Base-by-base conservation (phyloP, 148 eudicot species). In the Amaranthus hypochondriacus region DNA sequence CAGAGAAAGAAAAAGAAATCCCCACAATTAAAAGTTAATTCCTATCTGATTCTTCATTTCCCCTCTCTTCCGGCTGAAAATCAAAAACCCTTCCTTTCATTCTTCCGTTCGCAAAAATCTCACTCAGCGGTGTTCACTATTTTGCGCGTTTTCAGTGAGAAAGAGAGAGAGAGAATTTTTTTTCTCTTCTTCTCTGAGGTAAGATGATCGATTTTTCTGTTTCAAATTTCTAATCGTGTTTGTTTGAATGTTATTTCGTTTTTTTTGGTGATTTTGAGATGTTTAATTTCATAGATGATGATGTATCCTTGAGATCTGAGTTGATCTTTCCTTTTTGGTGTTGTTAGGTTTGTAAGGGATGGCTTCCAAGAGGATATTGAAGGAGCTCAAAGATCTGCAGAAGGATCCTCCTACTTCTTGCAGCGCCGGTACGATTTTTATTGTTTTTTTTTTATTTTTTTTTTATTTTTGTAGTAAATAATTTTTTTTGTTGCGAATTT, bases 341-440 rank as follows among this genome's bases (percentile, higher is more conserved):
- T 7, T 9, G 15, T 8, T 73, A 46, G 61, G 68, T 63, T 60
- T 68, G 53, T 0, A 51, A 66, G 60, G 49, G 66, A 79, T 79
- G 82, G 82, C 82, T 10, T 79, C 82, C 6, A 79, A 79, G 75
- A 79, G 82, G 56, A 79, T 79, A 50, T 65, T 79, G 82, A 79
- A 79, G 82, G 82, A 79, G 71, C 65, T 79, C 61, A 79, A 79
- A 78, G 82, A 79, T 79, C 70, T 79, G 75, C 82, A 79, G 66
- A 79, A 79, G 28, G 82, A 79, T 79, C 82, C 82, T 57, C 82
- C 82, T 5, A 79, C 82, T 21, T 79, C 82, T 57, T 79, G 82
- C 70, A 79, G 82, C 63, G 82, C 82, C 39, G 82, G 82, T 79
- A 75, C 75, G 21, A 11, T 43, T 58, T 28, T 3, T 28, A 28